A percentile compares a stretch with the other conserved stretches of the same genome.
Evolutionary conservation across 306 rosid genomes (phyloP).

Genomic region (Vigna nakashimae): DNA sequence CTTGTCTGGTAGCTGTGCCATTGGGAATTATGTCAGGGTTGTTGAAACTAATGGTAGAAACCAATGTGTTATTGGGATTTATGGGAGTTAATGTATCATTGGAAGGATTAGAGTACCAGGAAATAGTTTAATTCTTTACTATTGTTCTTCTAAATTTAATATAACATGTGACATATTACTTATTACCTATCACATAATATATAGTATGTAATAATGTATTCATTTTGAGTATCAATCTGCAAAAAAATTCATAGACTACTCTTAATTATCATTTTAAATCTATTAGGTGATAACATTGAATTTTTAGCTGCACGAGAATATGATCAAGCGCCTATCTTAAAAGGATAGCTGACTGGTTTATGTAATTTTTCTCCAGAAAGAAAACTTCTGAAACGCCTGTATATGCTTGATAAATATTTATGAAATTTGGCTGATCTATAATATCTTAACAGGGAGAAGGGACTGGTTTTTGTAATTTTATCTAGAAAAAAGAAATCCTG

Average conservation of each 20-base stretch:
- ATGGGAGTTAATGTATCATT: background rate
- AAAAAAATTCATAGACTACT: background rate
- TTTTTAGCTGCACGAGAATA: background rate
- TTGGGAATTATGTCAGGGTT: too few relatives aligned
- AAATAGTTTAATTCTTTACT: background rate
- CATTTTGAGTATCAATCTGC: background rate
- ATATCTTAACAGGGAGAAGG: background rate
- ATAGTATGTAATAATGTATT: background rate
- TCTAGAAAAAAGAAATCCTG: background rate
- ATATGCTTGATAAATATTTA: background rate
- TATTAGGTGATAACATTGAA: background rate
- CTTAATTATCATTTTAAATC: background rate
- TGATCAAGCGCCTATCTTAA: background rate
- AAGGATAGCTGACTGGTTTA: background rate
- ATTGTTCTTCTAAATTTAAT: background rate
- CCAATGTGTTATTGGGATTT: too few relatives aligned
- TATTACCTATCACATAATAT: too few relatives aligned
- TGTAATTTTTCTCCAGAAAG: background rate
- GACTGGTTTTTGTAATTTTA: background rate
- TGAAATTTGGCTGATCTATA: background rate
- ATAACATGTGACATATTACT: too few relatives aligned
- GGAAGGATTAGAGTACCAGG: background rate
- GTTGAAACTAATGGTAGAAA: too few relatives aligned
- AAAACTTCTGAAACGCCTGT: background rate
- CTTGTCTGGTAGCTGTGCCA: too few relatives aligned